Base-by-base conservation (phyloP, 1,284 basidiomycete genomes). In the Ustilago nuda region DNA sequence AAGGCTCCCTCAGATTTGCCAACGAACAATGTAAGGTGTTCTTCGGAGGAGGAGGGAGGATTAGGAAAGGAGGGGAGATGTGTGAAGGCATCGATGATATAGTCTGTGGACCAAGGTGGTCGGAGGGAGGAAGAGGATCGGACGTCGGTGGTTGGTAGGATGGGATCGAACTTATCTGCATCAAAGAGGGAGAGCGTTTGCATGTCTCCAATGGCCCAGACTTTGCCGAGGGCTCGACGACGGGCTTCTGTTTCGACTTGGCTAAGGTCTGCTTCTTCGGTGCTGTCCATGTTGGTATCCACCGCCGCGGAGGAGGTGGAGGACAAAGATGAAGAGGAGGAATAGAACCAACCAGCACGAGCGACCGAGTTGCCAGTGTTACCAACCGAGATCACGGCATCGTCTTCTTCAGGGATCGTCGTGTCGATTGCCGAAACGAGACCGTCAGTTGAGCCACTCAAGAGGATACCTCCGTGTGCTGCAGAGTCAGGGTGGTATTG, bases 151-250 rank as follows among this genome's bases (percentile, higher is more conserved):
- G 72, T 71, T 11, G 61, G 33, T 1, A 78, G 52, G 23, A 80
- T 56, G 33, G 73, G 61, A n/a, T 83, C 81, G 54, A 82, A 82
- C 74, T 76, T 78, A 56, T 81, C 82, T 6, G 81, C 82, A 55
- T 85, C 81, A 57, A 80, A 85, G 12, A 84, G 52, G 13, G 78
- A 63, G 35, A 85, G 43, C 0, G 83, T 85, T 68, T 85, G 84
- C 84, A 85, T 85, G 55, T 85, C 82, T 43, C 82, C 82, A 1
- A 84, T 66, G 2, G 78, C 78, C 70, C 78, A 85, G 1, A 81
- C 78, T 36, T 72, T 71, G n/a, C 82, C 83, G 0, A 85, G 66
- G 0, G 59, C 60, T 13, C 53, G 60, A 37, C 80, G 61, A 23
- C 71, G 66, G 6, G 69, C 61, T 39, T 77, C 72, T 3, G 63